Percentiles rank a stretch among this genome's conserved stretches.
These are phyloP conservation scores for Trichoderma arundinaceum DNA, from an alignment of 2,329 filamentous ascomycete species.

Conservation along the genomic window DNA sequence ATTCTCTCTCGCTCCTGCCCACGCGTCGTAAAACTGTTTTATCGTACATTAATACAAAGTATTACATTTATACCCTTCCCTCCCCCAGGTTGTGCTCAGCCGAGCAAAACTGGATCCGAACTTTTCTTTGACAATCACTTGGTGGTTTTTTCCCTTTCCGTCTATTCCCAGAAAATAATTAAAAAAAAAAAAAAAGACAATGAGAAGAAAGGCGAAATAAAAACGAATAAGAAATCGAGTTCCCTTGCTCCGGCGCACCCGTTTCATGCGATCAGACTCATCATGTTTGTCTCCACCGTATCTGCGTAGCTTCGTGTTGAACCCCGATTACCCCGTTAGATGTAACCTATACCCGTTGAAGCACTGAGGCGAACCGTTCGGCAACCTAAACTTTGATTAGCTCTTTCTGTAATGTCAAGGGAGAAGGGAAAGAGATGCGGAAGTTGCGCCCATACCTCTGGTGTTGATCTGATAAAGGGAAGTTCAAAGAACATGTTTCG, in stretches of 20 bases:
- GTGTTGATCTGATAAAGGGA: conserved; percentile 86
- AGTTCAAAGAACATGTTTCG: conserved; percentile 92
- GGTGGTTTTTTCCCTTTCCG: conserved; percentile 24
- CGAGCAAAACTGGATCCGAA: conserved; percentile 35
- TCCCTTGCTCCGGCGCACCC: conserved; percentile 19
- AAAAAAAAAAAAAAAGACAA: not conserved
- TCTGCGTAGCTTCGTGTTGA: conserved; percentile 27
- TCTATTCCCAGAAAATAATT: conserved; percentile 31
- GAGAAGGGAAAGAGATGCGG: too few relatives aligned
- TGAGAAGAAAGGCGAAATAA: not conserved
- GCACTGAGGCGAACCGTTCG: conserved; percentile 45
- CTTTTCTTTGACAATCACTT: conserved; percentile 27
- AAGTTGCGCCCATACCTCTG: conserved; percentile 66
- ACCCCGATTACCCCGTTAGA: conserved; percentile 5
- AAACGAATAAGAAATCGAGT: not conserved
- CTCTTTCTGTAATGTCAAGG: not conserved
- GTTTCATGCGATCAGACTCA: conserved; percentile 16
- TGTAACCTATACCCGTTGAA: conserved; percentile 43
- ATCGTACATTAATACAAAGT: conserved; percentile 49
- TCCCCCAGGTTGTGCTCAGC: conserved; percentile 36
- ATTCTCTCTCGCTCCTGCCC: conserved; percentile 35
- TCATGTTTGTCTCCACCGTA: conserved; percentile 13
- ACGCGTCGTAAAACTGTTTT: conserved; percentile 40
- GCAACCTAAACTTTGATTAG: conserved; percentile 41
- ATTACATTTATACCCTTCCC: conserved; percentile 41